Evolutionary conservation across 2,329 filamentous ascomycete species (phyloP).

Genomic region (Beauveria varroae): DNA sequence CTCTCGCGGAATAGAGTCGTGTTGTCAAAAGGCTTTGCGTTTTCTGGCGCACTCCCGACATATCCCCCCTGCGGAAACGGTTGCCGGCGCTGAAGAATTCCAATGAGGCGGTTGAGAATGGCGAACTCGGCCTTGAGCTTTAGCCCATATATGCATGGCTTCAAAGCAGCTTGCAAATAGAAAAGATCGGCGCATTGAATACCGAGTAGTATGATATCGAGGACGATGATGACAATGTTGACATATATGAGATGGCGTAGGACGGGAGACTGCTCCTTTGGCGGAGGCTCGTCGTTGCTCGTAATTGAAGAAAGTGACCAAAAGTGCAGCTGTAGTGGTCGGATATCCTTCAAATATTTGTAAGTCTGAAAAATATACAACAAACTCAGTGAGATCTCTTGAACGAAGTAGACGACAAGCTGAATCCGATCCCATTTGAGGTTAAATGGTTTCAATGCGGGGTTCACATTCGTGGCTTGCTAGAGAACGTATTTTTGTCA

Average conservation of each 20-base stretch:
- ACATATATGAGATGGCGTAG: conserved; percentile 34
- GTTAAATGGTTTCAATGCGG: conserved; percentile 19
- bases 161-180: conserved; percentile 29
- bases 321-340: conserved; percentile 5
- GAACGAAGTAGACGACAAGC: conserved; percentile 44
- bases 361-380: conserved; percentile 35
- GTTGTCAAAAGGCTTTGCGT: background rate
- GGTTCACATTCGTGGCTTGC: conserved; percentile 22
- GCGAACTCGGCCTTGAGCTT: conserved; percentile 34
- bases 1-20: background rate
- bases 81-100: conserved; percentile 15
- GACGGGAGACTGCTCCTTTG: conserved; percentile 14
- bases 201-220: conserved; percentile 35
- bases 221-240: conserved; percentile 37
- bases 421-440: conserved; percentile 44
- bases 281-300: conserved; percentile 23
- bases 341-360: conserved; percentile 5
- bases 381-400: conserved; percentile 42
- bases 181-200: conserved; percentile 30
- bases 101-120: conserved; percentile 31
- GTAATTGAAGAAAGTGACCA: conserved; percentile 39
- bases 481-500: conserved; percentile 6
- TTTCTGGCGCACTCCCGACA: background rate
- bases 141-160: conserved; percentile 30
- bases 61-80: background rate